Evolutionary conservation across 768 basidiomycete species (phyloP), one percentile per base, ranked within the genome.

Genomic region (Pisolithus sp.): DNA sequence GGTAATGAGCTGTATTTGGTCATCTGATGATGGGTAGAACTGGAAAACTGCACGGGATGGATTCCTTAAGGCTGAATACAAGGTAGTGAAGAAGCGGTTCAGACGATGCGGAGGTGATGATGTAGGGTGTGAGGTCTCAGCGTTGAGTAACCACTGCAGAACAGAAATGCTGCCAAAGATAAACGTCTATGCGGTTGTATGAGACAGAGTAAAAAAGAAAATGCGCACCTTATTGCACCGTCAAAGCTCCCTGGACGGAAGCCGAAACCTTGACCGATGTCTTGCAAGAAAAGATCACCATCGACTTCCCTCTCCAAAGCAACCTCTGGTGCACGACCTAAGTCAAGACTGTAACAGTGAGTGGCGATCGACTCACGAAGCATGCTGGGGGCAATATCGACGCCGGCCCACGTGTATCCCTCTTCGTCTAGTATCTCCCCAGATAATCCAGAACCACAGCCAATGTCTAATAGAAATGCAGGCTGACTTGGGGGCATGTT

Each of bases 131-230:
- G 92, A 85, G 26, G 93, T 89, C 67, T 98, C 96, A 23, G 95
- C 94, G 67, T 97, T 99, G 52, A 97, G 77, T 3, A 99, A 76
- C 96, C 96, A 99, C 72, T 99, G 96, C 5, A 99, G 74, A n/a
- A 97, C 95, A 23, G 96, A 99, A 61, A 99, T 89, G 63, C 95
- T 98, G 62, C 17, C n/a, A 42, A 18, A 36, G 40, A 38, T 45
- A 36, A 28, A 46, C 34, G 30, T 42, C 50, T 23, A 36, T 34
- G 24, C 39, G 37, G 36, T 7, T 24, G 26, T 28, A n/a, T 15
- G 21, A 34, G 12, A 34, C 13, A 34, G 5, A 34, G 12, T 30
- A 9, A 15, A 3, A 18, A 8, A 31, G 24, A 59, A 15, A 31
- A 36, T 37, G 38, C 73, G 31, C 36, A 88, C 93, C 93, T 95